Percentiles rank a stretch among this genome's conserved stretches.
These are phyloP conservation scores for Pholiota molesta DNA, from an alignment of 768 basidiomycete species.

Conservation along the genomic window DNA sequence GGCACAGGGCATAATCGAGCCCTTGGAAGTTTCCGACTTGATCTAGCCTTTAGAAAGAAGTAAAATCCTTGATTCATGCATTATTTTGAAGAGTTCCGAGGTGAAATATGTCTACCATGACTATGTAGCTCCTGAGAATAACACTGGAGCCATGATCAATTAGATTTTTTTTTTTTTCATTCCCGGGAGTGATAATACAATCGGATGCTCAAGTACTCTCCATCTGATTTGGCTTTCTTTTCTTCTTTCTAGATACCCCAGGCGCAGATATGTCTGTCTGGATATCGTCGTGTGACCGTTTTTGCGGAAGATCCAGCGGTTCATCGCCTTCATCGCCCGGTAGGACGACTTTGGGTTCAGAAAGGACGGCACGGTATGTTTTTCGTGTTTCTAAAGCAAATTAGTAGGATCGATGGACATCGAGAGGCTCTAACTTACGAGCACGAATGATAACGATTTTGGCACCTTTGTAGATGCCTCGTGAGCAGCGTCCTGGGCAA, in stretches of 20 bases:
- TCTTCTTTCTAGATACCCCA: conserved; percentile 19
- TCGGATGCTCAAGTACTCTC: not conserved
- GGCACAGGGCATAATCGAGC: not conserved
- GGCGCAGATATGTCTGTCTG: not conserved
- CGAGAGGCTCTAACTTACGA: conserved; percentile 47
- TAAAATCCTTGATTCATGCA: not conserved
- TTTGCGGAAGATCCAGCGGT: not conserved
- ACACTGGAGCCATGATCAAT: not conserved
- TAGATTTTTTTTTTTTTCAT: not conserved
- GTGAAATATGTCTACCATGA: not conserved
- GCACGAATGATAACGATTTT: conserved; percentile 74
- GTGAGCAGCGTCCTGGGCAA: conserved; percentile 71
- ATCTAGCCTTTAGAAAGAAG: not conserved
- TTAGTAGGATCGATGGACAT: not conserved
- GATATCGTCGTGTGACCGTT: conserved; percentile 7
- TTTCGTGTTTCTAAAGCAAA: conserved; percentile 67
- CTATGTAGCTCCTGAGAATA: not conserved
- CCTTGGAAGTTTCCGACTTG: not conserved
- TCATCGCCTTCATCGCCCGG: conserved; percentile 24
- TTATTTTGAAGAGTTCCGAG: not conserved
- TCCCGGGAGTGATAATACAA: not conserved
- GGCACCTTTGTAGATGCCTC: conserved; percentile 60
- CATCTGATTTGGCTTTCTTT: conserved; percentile 18
- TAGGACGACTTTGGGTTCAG: conserved; percentile 70
- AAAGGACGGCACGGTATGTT: conserved; percentile 79